Evolutionary conservation across 2,329 filamentous ascomycete genomes (phyloP).

Genomic region (Cordyceps javanica): DNA sequence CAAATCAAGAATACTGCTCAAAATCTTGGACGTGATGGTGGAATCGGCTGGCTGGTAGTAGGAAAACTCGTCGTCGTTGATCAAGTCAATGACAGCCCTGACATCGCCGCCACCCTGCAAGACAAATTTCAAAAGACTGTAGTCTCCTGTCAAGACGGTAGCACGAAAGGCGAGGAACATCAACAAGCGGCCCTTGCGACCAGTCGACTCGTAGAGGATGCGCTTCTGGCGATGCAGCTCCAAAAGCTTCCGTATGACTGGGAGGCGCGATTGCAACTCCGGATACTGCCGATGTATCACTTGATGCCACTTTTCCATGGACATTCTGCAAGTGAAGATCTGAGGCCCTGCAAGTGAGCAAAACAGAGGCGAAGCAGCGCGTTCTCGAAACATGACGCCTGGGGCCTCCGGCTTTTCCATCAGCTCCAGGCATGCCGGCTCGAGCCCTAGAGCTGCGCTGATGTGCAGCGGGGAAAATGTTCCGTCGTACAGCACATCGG

Average conservation of each 20-base stretch:
- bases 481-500: conserved; percentile 23
- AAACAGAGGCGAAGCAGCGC: conserved; percentile 27
- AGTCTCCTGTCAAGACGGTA: conserved; percentile 19
- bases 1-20: conserved; percentile 8
- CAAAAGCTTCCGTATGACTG: conserved; percentile 19
- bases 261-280: background rate
- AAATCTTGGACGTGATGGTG: background rate
- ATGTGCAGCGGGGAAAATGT: conserved; percentile 27
- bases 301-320: conserved; percentile 15
- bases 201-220: background rate
- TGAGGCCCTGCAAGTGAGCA: conserved; percentile 29
- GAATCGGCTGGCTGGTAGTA: background rate
- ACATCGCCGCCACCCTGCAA: conserved; percentile 15
- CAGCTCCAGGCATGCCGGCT: conserved; percentile 17
- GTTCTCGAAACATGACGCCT: background rate
- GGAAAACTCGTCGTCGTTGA: conserved; percentile 2
- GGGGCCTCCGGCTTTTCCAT: conserved; percentile 17
- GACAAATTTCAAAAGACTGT: conserved; percentile 20
- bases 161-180: conserved; percentile 23
- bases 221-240: conserved; percentile 6
- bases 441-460: conserved; percentile 28
- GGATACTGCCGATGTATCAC: conserved; percentile 14
- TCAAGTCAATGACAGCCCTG: conserved; percentile 16
- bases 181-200: conserved; percentile 8
- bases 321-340: conserved; percentile 16